phyloP scores from a whole-genome alignment of 2,329 filamentous ascomycete genomes.

The Magnaporthales sp. region DNA sequence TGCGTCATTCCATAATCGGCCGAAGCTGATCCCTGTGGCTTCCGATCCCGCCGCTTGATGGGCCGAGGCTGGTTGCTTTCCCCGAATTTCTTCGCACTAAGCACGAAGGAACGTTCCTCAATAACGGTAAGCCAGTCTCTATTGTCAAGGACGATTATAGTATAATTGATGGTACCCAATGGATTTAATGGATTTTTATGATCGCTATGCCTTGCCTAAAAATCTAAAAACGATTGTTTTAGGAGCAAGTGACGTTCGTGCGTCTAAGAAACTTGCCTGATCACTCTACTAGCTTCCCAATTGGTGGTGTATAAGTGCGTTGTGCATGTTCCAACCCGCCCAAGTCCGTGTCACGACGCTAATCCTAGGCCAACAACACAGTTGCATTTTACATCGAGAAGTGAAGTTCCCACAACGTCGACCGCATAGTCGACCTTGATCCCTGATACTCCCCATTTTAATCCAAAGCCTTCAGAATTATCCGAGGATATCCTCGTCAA shows the following conservation, averaged over 20 bases:
- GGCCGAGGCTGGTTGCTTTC: not conserved
- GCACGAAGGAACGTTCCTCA: no score
- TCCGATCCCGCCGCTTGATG: not conserved
- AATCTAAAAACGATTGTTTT: not conserved
- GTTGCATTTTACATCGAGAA: not conserved
- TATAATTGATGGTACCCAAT: no score
- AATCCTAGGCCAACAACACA: not conserved
- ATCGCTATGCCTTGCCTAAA: not conserved
- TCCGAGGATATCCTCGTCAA: constrained; percentile 70
- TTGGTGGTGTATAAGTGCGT: not conserved
- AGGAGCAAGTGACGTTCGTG: not conserved
- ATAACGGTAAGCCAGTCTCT: no score
- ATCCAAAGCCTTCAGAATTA: not conserved
- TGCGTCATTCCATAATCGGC: not conserved
- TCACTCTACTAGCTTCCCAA: not conserved
- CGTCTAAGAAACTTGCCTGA: not conserved
- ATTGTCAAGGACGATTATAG: no score
- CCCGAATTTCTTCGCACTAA: not conserved
- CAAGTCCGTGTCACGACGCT: not conserved
- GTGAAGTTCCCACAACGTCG: not conserved
- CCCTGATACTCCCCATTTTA: not conserved
- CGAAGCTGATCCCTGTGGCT: not conserved
- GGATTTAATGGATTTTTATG: no score
- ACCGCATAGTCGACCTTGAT: not conserved
- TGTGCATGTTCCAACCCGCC: not conserved